Evolutionary conservation across 2,329 filamentous ascomycete species (phyloP).

Genomic region (Whalleya microplaca): DNA sequence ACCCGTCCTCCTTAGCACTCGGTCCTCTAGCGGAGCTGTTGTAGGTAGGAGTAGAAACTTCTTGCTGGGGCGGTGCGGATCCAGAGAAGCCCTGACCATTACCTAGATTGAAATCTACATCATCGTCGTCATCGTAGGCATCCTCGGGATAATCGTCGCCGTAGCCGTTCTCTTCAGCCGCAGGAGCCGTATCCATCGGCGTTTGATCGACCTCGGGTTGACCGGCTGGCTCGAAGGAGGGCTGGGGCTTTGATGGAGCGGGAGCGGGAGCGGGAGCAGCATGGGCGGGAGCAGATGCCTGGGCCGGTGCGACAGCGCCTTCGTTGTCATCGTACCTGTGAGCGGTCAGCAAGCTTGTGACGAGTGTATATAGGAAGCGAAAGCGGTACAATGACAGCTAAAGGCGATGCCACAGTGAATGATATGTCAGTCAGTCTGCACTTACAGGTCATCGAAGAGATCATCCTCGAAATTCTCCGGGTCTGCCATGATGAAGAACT

Average conservation of each 20-base stretch:
- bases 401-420: neutral
- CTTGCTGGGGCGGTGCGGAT: constrained; percentile 37
- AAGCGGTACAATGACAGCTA: neutral
- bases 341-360: constrained; percentile 9
- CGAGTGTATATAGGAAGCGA: neutral
- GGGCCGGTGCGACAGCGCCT: constrained; percentile 44
- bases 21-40: constrained; percentile 55
- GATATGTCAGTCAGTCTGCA: constrained; percentile 29
- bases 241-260: constrained; percentile 25
- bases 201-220: constrained; percentile 38
- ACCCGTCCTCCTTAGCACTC: constrained; percentile 90
- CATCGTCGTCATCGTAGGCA: constrained; percentile 57
- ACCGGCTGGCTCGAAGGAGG: constrained; percentile 39
- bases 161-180: constrained; percentile 38
- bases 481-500: constrained; percentile 68
- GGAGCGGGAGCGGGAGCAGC: constrained; percentile 31
- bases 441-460: constrained; percentile 94
- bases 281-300: constrained; percentile 31
- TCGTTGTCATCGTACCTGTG: constrained; percentile 71
- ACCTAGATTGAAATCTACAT: constrained; percentile 63
- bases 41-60: constrained; percentile 37
- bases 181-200: constrained; percentile 33
- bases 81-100: constrained; percentile 42
- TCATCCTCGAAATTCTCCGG: constrained; percentile 86
- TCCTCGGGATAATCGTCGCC: constrained; percentile 49